Base-by-base conservation (phyloP, 2,329 filamentous ascomycete genomes). In the Sporothrix variecibatus region DNA sequence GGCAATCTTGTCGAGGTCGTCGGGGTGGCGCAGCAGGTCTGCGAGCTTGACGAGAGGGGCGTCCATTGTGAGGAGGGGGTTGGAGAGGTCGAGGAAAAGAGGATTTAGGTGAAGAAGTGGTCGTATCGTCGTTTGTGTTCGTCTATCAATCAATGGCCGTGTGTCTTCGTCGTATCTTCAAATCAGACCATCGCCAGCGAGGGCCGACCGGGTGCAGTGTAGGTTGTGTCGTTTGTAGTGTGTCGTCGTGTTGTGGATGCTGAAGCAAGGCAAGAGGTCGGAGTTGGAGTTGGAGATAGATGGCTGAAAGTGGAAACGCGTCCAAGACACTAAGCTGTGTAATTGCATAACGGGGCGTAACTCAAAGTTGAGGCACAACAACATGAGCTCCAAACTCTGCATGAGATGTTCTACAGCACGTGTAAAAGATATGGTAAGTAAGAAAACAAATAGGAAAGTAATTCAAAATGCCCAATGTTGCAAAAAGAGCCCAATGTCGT, bases 1-100 rank as follows among this genome's bases (percentile, higher is more conserved):
- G 71, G 91, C 87, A 80, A 99, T 95, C 87, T 98, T 98, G 86
- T 99, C 96, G 78, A 99, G 91, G 84, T 99, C 96, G 81, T 99
- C 96, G 2, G 96, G 94, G 81, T 97, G 94, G 80, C 94, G 94
- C 78, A 99, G 91, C 76, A 98, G 90, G 86, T 98, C 95, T 78
- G 94, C 90, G 82, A 99, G 91, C 86, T 95, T 95, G 82, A 93
- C 90, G 65, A 89, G 89, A 75, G 89, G 88, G 78, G 91, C 88
- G 85, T 89, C 92, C 90, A 88, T 93, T 74, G 78, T 81, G 80
- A 26, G 3, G 38, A 26, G 23, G 26, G 26, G 38, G 28, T 20
- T 4, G 31, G 56, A 34, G 31, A n/a, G n/a, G 20, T 28, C 2
- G 34, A 7, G 1, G 40, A 40, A 6, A 40, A n/a, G 38, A 46